A percentile compares a stretch with the other conserved stretches of the same genome.
Evolutionary conservation across 192 early-diverging fungal genomes (phyloP).

Genomic region (Coemansia erecta): DNA sequence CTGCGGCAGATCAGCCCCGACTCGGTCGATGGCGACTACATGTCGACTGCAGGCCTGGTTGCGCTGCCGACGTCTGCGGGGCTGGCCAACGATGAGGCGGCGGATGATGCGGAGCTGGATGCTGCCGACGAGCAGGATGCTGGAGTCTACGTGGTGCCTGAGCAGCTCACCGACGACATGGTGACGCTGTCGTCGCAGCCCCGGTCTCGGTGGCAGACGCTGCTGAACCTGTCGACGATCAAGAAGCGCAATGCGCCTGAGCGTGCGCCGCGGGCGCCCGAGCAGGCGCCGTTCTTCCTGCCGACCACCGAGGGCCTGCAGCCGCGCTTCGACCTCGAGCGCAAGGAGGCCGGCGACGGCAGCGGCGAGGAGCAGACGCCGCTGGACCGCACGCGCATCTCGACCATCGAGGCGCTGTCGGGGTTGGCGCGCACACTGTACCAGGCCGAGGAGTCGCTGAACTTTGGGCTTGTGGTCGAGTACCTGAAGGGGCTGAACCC

Average conservation of each 20-base stretch:
- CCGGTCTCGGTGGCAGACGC: conserved; percentile 85
- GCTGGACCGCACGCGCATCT: conserved; percentile 44
- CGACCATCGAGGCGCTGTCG: conserved; percentile 63
- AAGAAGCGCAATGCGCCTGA: conserved; percentile 91
- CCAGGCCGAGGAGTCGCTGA: conserved; percentile 16
- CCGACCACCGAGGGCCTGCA: conserved; percentile 71
- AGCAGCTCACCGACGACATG: conserved; percentile 76
- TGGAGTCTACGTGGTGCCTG: conserved; percentile 41
- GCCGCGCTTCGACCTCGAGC: conserved; percentile 61
- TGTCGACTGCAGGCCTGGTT: conserved; percentile 33
- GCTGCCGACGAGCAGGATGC: conserved; percentile 8
- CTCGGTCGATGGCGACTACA: neutral
- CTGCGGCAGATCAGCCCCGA: conserved; percentile 59
- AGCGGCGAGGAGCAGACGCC: conserved; percentile 44
- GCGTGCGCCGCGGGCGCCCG: conserved; percentile 84
- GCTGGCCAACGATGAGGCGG: conserved; percentile 56
- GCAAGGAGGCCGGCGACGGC: conserved; percentile 33
- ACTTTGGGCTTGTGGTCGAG: conserved; percentile 60
- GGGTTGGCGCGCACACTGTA: conserved; percentile 56
- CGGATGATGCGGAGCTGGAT: conserved; percentile 4
- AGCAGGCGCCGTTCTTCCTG: conserved; percentile 93
- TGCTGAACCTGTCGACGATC: conserved; percentile 86
- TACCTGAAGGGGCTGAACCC: conserved; percentile 77
- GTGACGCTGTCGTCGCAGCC: conserved; percentile 82
- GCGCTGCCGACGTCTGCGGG: conserved; percentile 62